Conservation (phyloP, 179 eudicot species). For the Beta lomatogona region DNA sequence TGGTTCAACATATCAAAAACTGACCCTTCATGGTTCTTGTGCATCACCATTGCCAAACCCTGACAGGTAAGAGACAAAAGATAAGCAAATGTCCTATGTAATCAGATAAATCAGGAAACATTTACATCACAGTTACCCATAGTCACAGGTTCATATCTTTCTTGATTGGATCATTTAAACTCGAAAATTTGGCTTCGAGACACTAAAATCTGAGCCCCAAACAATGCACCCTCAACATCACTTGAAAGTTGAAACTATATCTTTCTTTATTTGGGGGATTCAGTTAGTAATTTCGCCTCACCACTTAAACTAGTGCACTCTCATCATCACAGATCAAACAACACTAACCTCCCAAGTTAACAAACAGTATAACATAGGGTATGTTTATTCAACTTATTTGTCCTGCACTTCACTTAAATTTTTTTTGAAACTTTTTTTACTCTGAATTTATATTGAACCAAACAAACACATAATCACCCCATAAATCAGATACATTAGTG, state of each 20-base stretch:
- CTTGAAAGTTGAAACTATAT: neutral
- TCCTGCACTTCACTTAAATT: too few species aligned
- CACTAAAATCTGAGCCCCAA: neutral
- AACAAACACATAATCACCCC: neutral
- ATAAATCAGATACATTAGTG: too few species aligned
- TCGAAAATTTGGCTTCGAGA: neutral
- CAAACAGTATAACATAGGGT: too few species aligned
- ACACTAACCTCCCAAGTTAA: too few species aligned
- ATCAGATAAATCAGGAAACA: neutral
- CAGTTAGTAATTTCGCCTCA: too few species aligned
- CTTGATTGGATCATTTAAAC: neutral
- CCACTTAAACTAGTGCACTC: neutral
- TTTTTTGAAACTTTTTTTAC: too few species aligned
- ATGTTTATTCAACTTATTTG: too few species aligned
- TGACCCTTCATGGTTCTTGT: conserved; percentile 81
- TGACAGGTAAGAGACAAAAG: conserved; percentile 26
- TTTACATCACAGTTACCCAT: neutral
- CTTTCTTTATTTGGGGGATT: neutral
- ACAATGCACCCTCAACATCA: neutral
- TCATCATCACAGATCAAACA: too few species aligned
- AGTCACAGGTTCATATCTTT: neutral
- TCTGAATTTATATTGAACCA: too few species aligned
- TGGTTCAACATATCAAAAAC: conserved; percentile 80
- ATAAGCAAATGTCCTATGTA: conserved; percentile 6
- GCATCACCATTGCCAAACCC: conserved; percentile 99